Percentiles rank a stretch among this genome's conserved stretches.
Evolutionary conservation across 2,329 filamentous ascomycete species (phyloP).

Genomic region (Curvularia lunata): DNA sequence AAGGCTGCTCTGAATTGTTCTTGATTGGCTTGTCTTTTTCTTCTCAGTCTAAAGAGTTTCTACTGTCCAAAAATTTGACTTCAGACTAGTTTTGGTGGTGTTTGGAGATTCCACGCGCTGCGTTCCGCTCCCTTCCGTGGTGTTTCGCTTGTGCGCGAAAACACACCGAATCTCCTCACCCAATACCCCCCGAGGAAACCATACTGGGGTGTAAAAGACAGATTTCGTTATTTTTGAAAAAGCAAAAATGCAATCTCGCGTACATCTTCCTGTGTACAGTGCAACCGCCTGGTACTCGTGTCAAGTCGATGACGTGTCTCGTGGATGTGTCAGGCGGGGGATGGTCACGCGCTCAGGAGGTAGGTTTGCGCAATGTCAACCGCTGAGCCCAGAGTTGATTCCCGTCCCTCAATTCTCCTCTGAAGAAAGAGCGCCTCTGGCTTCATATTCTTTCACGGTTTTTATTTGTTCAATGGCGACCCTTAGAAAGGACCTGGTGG

Average conservation of each 20-base stretch:
- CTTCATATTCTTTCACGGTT: neutral
- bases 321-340: constrained; percentile 2
- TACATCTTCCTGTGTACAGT: neutral
- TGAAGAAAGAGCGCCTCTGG: neutral
- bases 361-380: neutral
- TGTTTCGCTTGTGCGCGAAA: constrained; percentile 35
- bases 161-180: neutral
- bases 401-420: neutral
- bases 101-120: constrained; percentile 23
- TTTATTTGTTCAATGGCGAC: neutral
- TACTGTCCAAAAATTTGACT: neutral
- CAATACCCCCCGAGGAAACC: neutral
- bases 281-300: neutral
- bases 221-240: neutral
- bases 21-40: neutral
- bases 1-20: neutral
- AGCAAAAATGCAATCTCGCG: neutral
- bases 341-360: constrained; percentile 4
- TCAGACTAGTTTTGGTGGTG: constrained; percentile 14
- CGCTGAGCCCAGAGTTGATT: too few relatives aligned
- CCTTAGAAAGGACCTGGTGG: neutral
- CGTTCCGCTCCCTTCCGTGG: constrained; percentile 16
- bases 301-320: constrained; percentile 8
- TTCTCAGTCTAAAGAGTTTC: neutral
- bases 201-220: neutral